phyloP scores from a whole-genome alignment of 1,284 basidiomycete genomes.

The Laetiporus sulphureus region DNA sequence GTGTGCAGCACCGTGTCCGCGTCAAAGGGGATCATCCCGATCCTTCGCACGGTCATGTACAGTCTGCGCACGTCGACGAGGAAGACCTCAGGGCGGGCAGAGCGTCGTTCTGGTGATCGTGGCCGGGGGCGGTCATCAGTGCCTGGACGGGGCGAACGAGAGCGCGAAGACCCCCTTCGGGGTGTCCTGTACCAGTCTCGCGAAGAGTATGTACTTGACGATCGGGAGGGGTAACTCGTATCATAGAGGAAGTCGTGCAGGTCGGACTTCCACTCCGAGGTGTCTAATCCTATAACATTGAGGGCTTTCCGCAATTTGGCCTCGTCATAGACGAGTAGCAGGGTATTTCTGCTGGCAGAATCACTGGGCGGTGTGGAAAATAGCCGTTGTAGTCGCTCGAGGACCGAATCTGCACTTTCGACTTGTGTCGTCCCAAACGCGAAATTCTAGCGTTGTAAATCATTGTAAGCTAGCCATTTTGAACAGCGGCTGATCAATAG shows the following conservation, averaged over 20 bases:
- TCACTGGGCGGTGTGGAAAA: slow-evolving; percentile 9
- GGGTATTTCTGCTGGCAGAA: slow-evolving; percentile 8
- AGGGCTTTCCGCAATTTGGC: slow-evolving; percentile 15
- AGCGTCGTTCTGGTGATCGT: slow-evolving; percentile 11
- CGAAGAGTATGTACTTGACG: no score
- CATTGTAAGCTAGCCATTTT: slow-evolving; percentile 6
- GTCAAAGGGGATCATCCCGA: slow-evolving; percentile 6
- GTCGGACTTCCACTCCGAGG: slow-evolving; percentile 16
- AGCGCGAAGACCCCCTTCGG: no score
- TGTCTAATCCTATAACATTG: slow-evolving; percentile 18
- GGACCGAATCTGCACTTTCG: slow-evolving; percentile 7
- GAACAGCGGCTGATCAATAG: background rate
- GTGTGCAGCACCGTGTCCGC: slow-evolving; percentile 10
- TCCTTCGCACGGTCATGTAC: slow-evolving; percentile 21
- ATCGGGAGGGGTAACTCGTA: background rate
- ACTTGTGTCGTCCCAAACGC: slow-evolving; percentile 13
- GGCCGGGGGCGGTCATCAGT: slow-evolving; percentile 9
- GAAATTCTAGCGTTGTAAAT: slow-evolving; percentile 13
- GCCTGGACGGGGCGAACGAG: slow-evolving; percentile 19
- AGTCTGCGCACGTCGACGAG: slow-evolving; percentile 26
- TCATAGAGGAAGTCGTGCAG: slow-evolving; percentile 19
- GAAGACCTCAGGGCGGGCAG: slow-evolving; percentile 13
- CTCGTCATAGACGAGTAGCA: slow-evolving; percentile 26
- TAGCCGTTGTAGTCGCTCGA: slow-evolving; percentile 11
- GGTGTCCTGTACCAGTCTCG: no score